These are phyloP conservation scores for Cytospora schulzeri DNA, from an alignment of 2,329 filamentous ascomycete species.

Conservation along the genomic window DNA sequence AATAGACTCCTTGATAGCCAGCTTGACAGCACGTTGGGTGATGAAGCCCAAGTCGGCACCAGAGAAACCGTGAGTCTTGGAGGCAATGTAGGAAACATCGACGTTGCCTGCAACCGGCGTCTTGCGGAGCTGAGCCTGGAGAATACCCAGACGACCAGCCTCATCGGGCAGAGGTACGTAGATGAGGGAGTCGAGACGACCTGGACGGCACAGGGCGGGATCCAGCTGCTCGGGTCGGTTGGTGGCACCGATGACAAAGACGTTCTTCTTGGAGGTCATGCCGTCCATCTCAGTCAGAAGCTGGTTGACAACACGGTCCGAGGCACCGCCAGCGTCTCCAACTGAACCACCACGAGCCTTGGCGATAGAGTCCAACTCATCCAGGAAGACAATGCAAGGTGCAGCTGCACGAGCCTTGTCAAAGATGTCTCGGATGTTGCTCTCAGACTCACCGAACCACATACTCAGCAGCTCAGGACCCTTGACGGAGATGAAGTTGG, in stretches of 20 bases:
- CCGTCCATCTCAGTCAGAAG: conserved; percentile 92
- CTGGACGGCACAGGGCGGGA: conserved; percentile 95
- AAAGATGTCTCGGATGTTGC: conserved; percentile 99
- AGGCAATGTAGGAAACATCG: conserved; percentile 87
- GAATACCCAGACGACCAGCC: conserved; percentile 82
- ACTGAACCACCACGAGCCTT: conserved; percentile 97
- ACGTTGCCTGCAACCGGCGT: conserved; percentile 88
- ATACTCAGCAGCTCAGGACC: conserved; percentile 97
- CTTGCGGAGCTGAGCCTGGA: conserved; percentile 96
- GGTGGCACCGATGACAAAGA: conserved; percentile 98
- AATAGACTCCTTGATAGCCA: conserved; percentile 98
- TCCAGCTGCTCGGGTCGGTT: conserved; percentile 99
- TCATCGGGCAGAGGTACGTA: conserved; percentile 97
- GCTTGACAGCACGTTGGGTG: conserved; percentile 97
- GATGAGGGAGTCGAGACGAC: conserved; percentile 97
- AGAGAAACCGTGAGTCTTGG: conserved; percentile 98
- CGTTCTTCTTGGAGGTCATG: conserved; percentile 99
- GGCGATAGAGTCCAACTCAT: conserved; percentile 97
- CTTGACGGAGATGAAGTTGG: conserved; percentile 99
- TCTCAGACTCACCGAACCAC: conserved; percentile 99
- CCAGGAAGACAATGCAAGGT: conserved; percentile 97
- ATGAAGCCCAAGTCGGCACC: conserved; percentile 99
- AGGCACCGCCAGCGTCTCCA: conserved; percentile 95
- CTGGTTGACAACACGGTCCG: conserved; percentile 99
- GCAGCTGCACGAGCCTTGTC: conserved; percentile 98